Evolutionary conservation across 2,329 filamentous ascomycete genomes (phyloP), one percentile per base, ranked within the genome.

Genomic region (Phialemoniopsis sp.): DNA sequence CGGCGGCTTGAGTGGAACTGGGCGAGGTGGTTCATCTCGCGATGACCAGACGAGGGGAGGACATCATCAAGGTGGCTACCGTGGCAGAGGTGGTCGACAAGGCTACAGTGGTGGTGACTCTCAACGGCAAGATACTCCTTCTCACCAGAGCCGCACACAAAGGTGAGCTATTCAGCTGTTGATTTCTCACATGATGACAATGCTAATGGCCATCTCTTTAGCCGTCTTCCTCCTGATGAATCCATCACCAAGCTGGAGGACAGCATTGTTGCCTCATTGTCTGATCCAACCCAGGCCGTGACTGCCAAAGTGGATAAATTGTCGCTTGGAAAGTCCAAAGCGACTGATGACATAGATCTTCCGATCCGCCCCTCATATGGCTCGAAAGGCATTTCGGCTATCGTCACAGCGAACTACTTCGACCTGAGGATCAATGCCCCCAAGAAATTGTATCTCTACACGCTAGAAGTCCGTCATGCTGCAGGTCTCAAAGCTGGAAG

Each of bases 341-440:
- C 37, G 4, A 16, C 21, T 9, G 47, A 46, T 15, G 42, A 64
- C 14, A 26, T 6, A 26, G 10, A 10, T 16, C 62, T 78, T 34
- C 71, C 75, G 3, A 40, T 52, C 8, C 66, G 76, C 3, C 76
- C 76, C 15, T 66, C 64, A 2, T 79, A 68, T 45, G 73, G 74
- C 15, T 62, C 52, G 4, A 47, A 46, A 5, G 76, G 76, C 4
- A 54, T 34, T 2, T 33, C 52, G 0, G 65, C 75, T 3, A 48
- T 58, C 2, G 57, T 80, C 0, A 78, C 73, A 72, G 60, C 73
- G 5, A 80, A 80, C 52, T 79, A 73, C 47, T 78, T 76, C 47
- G 57, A 57, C 2, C 41, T 80, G 35, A 50, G 60, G 7, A 46
- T 71, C 8, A 61, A 63, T 31, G 49, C 57, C 0, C 49, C 15